Base-by-base conservation (phyloP, 1,284 basidiomycete genomes). In the Moniliophthora roreri region DNA sequence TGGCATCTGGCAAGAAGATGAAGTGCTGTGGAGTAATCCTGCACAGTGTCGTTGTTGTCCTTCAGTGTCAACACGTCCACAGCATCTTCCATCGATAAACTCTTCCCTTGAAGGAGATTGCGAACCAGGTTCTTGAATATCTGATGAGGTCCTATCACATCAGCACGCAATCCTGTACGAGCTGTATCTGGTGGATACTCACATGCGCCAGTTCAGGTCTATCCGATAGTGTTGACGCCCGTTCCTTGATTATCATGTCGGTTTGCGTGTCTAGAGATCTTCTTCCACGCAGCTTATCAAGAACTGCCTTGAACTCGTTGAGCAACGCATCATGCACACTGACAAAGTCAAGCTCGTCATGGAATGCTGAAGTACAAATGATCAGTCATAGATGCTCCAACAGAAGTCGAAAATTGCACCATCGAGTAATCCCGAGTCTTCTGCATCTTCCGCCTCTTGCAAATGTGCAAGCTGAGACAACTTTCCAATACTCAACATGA, bases 401-500 rank as follows among this genome's bases (percentile, higher is more conserved):
- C 24, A 53, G 42, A 16, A 2, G 4, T 39, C 21, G 51, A n/a
- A 20, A 16, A 13, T 60, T 73, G 32, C 62, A 87, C 86, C 75
- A 61, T 86, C 81, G n/a, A 87, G 67, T 38, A 75, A 66, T 21
- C 65, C 60, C 42, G 84, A 78, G 45, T 84, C 78, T 21, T 73
- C 58, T 1, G 66, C 24, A 5, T 66, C 66, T 23, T 70, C 74
- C 37, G 82, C 80, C 51, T 90, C 84, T 57, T 87, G 84, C 54
- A 87, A 66, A 55, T 89, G 82, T 6, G 91, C 90, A 7, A 98
- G 77, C 54, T 91, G 84, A 0, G 90, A 78, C 5, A 99, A 80
- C 71, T 98, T 98, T 40, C 90, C 90, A 26, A 99, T 83, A 63
- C 93, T 95, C 51, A 96, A 80, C 79, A 95, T 88, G 24, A 35